Percentiles rank a stretch among this genome's conserved stretches.
phyloP scores from a whole-genome alignment of 2,329 filamentous ascomycete genomes.

The Penicillium sp. region DNA sequence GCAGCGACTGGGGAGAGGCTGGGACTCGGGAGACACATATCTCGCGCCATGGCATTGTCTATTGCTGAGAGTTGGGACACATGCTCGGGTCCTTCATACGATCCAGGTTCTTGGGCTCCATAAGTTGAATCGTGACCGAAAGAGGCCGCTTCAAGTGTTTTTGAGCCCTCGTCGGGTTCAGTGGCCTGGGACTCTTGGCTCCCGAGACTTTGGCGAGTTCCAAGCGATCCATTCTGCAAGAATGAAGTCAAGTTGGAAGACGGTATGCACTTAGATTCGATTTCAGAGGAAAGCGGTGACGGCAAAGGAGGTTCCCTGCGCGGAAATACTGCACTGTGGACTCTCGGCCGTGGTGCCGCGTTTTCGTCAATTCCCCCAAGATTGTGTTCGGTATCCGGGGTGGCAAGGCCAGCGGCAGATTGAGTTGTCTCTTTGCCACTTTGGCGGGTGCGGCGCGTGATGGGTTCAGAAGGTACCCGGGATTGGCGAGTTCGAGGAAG shows the following conservation, averaged over 20 bases:
- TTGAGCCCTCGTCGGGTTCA: conserved; percentile 9
- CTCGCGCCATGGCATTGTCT: conserved; percentile 70
- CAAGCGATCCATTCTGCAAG: conserved; percentile 18
- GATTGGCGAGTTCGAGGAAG: conserved; percentile 31
- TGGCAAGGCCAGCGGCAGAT: conserved; percentile 38
- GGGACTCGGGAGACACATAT: conserved; percentile 90
- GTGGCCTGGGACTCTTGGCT: conserved; percentile 14
- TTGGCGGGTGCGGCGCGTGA: conserved; percentile 46
- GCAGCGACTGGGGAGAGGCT: conserved; percentile 86
- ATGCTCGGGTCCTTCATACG: conserved; percentile 22
- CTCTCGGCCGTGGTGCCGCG: conserved; percentile 26
- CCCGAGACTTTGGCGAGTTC: background rate
- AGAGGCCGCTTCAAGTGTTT: conserved; percentile 15
- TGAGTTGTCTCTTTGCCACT: conserved; percentile 28
- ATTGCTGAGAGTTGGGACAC: conserved; percentile 48
- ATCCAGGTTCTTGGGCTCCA: conserved; percentile 19
- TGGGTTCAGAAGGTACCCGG: conserved; percentile 47
- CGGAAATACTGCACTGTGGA: conserved; percentile 34
- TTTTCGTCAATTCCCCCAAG: conserved; percentile 29
- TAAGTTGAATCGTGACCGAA: conserved; percentile 27
- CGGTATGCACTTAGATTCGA: conserved; percentile 22
- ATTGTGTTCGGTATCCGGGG: conserved; percentile 40
- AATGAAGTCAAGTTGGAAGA: conserved; percentile 10
- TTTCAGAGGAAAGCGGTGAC: conserved; percentile 33
- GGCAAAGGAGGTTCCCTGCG: conserved; percentile 32